Percentiles rank a stretch among this genome's conserved stretches.
Evolutionary conservation across 352 stramenopile genomes (phyloP).

Genomic region (Globisporangium abappressorium): DNA sequence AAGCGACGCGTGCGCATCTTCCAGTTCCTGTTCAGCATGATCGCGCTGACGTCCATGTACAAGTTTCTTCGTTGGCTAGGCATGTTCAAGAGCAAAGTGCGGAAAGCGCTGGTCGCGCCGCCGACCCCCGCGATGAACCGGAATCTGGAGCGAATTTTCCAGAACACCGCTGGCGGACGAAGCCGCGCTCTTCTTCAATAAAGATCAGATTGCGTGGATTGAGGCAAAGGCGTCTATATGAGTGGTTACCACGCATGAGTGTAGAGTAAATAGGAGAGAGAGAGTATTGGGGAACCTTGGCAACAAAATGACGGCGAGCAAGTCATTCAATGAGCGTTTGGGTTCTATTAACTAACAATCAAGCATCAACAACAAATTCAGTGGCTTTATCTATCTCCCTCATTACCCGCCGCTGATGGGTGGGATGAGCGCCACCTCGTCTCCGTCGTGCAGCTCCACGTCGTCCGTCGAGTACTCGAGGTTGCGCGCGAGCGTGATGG

Average conservation of each 20-base stretch:
- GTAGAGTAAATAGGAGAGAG: conserved; percentile 5
- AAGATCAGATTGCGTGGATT: neutral
- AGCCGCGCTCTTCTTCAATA: conserved; percentile 17
- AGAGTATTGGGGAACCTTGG: neutral
- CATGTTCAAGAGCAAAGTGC: conserved; percentile 32
- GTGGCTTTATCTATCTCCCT: neutral
- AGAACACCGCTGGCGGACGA: conserved; percentile 39
- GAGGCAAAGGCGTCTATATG: neutral
- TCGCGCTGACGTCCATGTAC: conserved; percentile 47
- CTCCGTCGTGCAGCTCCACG: conserved; percentile 43
- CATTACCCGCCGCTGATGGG: conserved; percentile 68
- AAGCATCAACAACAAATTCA: conserved; percentile 10
- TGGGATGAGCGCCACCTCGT: conserved; percentile 82
- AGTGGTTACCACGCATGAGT: conserved; percentile 1
- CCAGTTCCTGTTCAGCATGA: conserved; percentile 74
- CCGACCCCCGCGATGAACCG: conserved; percentile 27
- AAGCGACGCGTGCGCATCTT: conserved; percentile 72
- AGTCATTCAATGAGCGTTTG: neutral
- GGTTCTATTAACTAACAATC: conserved; percentile 8
- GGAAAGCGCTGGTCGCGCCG: conserved; percentile 33
- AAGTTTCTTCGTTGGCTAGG: conserved; percentile 58
- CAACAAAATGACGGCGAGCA: neutral
- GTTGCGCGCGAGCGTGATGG: conserved; percentile 70
- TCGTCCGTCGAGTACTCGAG: conserved; percentile 69
- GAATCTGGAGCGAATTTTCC: conserved; percentile 70